These are phyloP conservation scores for Daldinia concentrica DNA, from an alignment of 495 filamentous ascomycete species.

Conservation along the genomic window DNA sequence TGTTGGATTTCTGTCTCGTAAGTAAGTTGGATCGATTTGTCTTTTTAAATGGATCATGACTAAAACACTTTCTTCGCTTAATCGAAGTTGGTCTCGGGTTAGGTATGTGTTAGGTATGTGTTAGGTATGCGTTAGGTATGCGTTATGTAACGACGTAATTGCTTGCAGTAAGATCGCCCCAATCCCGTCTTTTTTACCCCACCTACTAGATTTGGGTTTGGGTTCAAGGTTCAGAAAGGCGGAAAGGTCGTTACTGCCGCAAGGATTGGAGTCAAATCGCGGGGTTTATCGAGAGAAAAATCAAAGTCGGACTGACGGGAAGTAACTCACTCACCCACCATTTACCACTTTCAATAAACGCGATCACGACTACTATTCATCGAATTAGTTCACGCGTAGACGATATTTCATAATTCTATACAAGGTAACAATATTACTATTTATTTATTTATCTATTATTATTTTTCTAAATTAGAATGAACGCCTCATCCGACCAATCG, in stretches of 20 bases:
- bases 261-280: slow-evolving; percentile 13
- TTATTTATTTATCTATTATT: too few relatives aligned
- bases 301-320: slow-evolving; percentile 18
- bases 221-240: background rate
- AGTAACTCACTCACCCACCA: slow-evolving; percentile 28
- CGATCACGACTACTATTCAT: slow-evolving; percentile 18
- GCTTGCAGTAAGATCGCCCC: slow-evolving; percentile 2
- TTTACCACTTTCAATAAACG: slow-evolving; percentile 12
- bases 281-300: slow-evolving; percentile 19
- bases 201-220: background rate
- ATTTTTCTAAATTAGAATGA: slow-evolving; percentile 30
- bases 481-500: slow-evolving; percentile 42
- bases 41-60: slow-evolving; percentile 26
- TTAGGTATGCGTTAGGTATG: background rate
- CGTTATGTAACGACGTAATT: slow-evolving; percentile 6
- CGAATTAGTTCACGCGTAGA: background rate
- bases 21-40: slow-evolving; percentile 33
- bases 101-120: background rate
- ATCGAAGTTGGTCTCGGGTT: background rate
- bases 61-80: slow-evolving; percentile 21
- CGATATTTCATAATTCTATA: background rate
- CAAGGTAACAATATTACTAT: background rate
- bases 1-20: slow-evolving; percentile 28
- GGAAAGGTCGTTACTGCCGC: background rate
- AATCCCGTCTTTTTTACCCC: slow-evolving; percentile 6